A percentile compares a stretch with the other conserved stretches of the same genome.
These are phyloP conservation scores for Trichoderma breve DNA, from an alignment of 2,329 filamentous ascomycete genomes.

Conservation along the genomic window DNA sequence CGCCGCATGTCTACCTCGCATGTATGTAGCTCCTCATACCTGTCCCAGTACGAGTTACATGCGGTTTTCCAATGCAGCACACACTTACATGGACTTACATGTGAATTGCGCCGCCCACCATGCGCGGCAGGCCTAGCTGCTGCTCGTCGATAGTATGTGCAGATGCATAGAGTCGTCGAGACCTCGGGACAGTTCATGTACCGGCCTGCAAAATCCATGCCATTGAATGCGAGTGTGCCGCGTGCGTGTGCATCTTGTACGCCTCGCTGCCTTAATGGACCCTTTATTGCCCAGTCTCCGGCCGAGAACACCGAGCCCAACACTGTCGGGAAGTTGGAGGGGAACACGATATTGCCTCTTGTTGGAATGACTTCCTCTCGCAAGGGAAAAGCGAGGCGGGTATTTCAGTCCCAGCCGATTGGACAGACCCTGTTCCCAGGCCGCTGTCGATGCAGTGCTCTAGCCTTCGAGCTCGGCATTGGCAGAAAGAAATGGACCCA, in stretches of 20 bases:
- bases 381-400: background rate
- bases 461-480: slow-evolving; percentile 1
- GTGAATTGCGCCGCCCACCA: background rate
- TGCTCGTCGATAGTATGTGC: slow-evolving; percentile 5
- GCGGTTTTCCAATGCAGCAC: slow-evolving; percentile 1
- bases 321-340: background rate
- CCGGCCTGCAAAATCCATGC: background rate
- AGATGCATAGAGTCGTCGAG: slow-evolving; percentile 14
- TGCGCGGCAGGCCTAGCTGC: background rate
- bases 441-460: slow-evolving; percentile 7
- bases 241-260: background rate
- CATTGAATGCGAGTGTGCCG: slow-evolving; percentile 7
- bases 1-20: background rate
- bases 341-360: background rate
- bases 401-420: slow-evolving; percentile 16
- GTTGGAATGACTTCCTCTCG: background rate
- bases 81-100: slow-evolving; percentile 1
- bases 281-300: background rate
- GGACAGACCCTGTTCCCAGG: slow-evolving; percentile 7
- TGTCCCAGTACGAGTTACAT: background rate
- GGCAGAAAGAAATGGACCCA: background rate
- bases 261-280: background rate
- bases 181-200: slow-evolving; percentile 9
- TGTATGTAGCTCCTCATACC: background rate
- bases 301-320: background rate